Evolutionary conservation across 2,329 filamentous ascomycete genomes (phyloP).

Genomic region (Talaromyces marneffei): DNA sequence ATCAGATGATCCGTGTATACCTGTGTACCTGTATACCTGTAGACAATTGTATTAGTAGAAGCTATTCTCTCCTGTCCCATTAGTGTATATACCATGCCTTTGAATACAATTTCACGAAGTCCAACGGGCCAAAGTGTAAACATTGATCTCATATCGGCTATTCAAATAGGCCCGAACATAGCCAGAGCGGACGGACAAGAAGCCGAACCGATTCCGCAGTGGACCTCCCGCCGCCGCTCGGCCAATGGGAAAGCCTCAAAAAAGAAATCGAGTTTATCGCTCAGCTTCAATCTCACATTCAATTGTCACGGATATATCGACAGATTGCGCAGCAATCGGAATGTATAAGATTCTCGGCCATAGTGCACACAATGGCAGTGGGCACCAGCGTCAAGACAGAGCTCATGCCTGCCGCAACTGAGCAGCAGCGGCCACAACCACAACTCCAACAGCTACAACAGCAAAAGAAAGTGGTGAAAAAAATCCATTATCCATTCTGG

Average conservation of each 20-base stretch:
- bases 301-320: not conserved
- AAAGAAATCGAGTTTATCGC: constrained; percentile 2
- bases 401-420: not conserved
- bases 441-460: not conserved
- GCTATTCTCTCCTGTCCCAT: not conserved
- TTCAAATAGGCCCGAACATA: not conserved
- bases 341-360: constrained; percentile 2
- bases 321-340: constrained; percentile 9
- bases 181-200: not conserved
- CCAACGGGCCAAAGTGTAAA: too few relatives aligned
- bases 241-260: not conserved
- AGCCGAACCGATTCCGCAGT: constrained; percentile 5
- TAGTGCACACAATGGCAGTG: constrained; percentile 10
- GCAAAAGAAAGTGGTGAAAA: constrained; percentile 22
- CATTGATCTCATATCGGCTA: constrained; percentile 2
- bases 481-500: constrained; percentile 73
- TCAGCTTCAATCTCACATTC: not conserved
- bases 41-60: not conserved
- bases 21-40: not conserved
- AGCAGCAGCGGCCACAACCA: constrained; percentile 1
- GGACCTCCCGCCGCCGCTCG: not conserved
- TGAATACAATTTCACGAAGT: not conserved
- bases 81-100: not conserved
- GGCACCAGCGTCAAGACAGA: constrained; percentile 14
- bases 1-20: constrained; percentile 54